Conservation (phyloP, 164 flowering plant genomes). For the Piper betle region DNA sequence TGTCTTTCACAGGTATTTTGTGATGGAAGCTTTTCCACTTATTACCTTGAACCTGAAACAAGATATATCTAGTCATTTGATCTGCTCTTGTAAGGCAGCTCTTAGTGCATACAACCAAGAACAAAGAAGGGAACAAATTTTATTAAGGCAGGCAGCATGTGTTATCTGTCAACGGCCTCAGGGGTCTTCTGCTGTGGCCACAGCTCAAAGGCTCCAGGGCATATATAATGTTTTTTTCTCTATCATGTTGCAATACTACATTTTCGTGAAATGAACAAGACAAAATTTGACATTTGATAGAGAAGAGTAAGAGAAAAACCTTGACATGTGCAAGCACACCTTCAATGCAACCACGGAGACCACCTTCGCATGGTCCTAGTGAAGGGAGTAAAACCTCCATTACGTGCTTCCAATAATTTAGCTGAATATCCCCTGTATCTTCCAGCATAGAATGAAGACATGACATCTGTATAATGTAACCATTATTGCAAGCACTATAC, state of each 20-base stretch:
- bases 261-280: neutral
- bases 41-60: neutral
- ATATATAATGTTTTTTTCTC: neutral
- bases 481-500: neutral
- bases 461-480: neutral
- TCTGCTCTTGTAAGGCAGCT: neutral
- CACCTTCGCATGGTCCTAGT: conserved; percentile 22
- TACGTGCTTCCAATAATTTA: conserved; percentile 22
- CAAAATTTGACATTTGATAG: neutral
- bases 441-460: conserved; percentile 8
- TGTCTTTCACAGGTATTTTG: neutral
- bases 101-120: neutral
- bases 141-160: neutral
- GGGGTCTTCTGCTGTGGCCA: neutral
- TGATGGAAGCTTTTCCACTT: neutral
- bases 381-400: conserved; percentile 30
- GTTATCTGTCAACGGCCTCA: neutral
- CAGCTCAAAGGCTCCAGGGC: neutral
- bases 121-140: neutral
- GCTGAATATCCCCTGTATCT: conserved; percentile 14
- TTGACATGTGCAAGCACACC: conserved; percentile 20
- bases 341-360: conserved; percentile 25
- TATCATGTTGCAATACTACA: no score
- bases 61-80: neutral
- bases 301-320: conserved; percentile 4